These are phyloP conservation scores for Globisporangium rhizosaccharum DNA, from an alignment of 352 stramenopile species.

Conservation along the genomic window DNA sequence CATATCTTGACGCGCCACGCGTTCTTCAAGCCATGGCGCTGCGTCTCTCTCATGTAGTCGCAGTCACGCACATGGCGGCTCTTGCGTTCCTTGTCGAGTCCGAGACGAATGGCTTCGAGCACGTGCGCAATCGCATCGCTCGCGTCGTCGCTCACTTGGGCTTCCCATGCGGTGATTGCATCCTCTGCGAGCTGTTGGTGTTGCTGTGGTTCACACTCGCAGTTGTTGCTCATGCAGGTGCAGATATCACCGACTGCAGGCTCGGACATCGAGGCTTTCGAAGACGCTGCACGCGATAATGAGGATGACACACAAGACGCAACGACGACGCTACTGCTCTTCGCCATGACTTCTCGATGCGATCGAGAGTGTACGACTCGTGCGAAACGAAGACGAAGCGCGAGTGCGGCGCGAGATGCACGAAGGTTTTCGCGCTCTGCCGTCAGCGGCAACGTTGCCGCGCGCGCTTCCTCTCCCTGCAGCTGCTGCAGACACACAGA, in stretches of 20 bases:
- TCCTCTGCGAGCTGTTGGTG: neutral
- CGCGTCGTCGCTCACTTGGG: neutral
- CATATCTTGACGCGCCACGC: conserved; percentile 67
- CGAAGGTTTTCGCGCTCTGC: too few relatives aligned
- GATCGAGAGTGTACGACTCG: neutral
- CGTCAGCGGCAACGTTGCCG: too few relatives aligned
- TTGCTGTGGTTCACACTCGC: neutral
- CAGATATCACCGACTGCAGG: neutral
- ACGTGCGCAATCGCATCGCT: conserved; percentile 10
- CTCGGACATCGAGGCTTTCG: neutral
- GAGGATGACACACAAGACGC: neutral
- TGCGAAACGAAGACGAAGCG: neutral
- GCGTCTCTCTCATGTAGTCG: conserved; percentile 37
- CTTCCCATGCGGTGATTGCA: conserved; percentile 1
- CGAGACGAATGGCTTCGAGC: conserved; percentile 32
- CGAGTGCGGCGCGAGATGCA: neutral
- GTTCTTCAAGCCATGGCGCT: conserved; percentile 56
- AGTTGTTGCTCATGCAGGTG: neutral
- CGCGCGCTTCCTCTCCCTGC: too few relatives aligned
- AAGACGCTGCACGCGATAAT: neutral
- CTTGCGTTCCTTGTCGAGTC: conserved; percentile 22
- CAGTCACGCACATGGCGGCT: conserved; percentile 24
- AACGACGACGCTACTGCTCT: neutral
- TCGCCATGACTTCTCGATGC: neutral
- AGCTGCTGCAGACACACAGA: too few relatives aligned